Evolutionary conservation across 768 basidiomycete species (phyloP).

Genomic region (Russula vinacea): DNA sequence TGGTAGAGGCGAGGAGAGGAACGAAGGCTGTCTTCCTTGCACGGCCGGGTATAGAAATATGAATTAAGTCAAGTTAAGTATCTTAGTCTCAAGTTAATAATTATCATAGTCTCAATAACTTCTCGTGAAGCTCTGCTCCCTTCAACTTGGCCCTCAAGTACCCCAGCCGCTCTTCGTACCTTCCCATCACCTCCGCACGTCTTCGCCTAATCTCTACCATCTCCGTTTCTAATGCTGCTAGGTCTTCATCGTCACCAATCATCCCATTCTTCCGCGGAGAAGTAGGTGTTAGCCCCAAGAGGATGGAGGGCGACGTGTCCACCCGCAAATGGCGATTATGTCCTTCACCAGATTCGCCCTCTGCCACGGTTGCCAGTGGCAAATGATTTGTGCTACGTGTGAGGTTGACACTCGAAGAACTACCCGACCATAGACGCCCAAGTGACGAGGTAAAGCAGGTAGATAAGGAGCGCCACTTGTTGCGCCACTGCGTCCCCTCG

Average conservation of each 20-base stretch:
- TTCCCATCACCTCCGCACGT: constrained; percentile 63
- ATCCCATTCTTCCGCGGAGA: constrained; percentile 27
- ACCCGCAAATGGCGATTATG: constrained; percentile 18
- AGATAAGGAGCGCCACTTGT: constrained; percentile 35
- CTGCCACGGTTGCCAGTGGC: constrained; percentile 51
- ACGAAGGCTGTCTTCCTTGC: too few species aligned
- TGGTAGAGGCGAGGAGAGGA: not conserved
- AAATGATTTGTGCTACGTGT: constrained; percentile 48
- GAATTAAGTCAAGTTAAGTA: not conserved
- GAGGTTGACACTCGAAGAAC: constrained; percentile 50
- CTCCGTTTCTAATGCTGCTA: constrained; percentile 49
- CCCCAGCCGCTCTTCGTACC: constrained; percentile 74
- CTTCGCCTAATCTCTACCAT: constrained; percentile 67
- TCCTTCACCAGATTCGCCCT: constrained; percentile 38
- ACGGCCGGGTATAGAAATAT: not conserved
- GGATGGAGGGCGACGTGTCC: constrained; percentile 10
- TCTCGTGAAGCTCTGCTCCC: constrained; percentile 80
- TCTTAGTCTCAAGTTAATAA: too few species aligned
- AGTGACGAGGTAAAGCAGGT: constrained; percentile 36
- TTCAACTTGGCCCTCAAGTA: constrained; percentile 80
- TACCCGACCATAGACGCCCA: constrained; percentile 38
- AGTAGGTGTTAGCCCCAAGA: constrained; percentile 3
- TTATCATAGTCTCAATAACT: constrained; percentile 55
- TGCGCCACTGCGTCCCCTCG: constrained; percentile 25
- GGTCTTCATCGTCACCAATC: constrained; percentile 40